phyloP scores from a whole-genome alignment of 2,329 filamentous ascomycete species.

The Colletotrichum abscissum region DNA sequence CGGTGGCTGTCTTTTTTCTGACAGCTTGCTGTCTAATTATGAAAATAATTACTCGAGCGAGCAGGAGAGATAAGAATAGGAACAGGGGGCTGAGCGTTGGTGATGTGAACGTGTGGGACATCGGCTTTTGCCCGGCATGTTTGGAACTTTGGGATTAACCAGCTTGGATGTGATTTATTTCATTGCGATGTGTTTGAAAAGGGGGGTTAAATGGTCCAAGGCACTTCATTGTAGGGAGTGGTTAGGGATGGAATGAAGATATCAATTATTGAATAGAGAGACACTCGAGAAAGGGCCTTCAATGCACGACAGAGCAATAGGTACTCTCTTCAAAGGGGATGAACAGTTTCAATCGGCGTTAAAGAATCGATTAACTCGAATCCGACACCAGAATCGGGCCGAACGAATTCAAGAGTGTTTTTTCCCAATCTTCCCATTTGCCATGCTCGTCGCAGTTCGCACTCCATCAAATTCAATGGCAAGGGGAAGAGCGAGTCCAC shows the following conservation, averaged over 20 bases:
- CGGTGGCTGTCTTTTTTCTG: not conserved
- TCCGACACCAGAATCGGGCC: not conserved
- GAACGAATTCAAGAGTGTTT: not conserved
- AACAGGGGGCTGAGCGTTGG: not conserved
- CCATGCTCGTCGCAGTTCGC: not conserved
- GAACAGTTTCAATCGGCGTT: not conserved
- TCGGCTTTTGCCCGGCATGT: constrained; percentile 29
- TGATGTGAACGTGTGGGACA: constrained; percentile 2
- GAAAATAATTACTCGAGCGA: too few species aligned
- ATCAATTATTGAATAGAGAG: too few species aligned
- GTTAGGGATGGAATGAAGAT: too few species aligned
- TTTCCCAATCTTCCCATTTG: not conserved
- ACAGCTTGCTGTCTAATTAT: not conserved
- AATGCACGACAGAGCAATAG: too few species aligned
- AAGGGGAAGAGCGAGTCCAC: not conserved
- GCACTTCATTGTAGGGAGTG: not conserved
- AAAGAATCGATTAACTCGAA: not conserved
- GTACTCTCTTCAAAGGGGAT: too few species aligned
- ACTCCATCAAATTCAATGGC: not conserved
- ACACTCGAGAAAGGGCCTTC: too few species aligned
- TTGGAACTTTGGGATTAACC: not conserved
- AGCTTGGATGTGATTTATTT: not conserved
- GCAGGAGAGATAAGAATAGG: not conserved
- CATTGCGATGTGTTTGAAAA: not conserved
- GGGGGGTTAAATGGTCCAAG: not conserved